phyloP scores from a whole-genome alignment of 306 rosid species.

The Inga leiocalycina region DNA sequence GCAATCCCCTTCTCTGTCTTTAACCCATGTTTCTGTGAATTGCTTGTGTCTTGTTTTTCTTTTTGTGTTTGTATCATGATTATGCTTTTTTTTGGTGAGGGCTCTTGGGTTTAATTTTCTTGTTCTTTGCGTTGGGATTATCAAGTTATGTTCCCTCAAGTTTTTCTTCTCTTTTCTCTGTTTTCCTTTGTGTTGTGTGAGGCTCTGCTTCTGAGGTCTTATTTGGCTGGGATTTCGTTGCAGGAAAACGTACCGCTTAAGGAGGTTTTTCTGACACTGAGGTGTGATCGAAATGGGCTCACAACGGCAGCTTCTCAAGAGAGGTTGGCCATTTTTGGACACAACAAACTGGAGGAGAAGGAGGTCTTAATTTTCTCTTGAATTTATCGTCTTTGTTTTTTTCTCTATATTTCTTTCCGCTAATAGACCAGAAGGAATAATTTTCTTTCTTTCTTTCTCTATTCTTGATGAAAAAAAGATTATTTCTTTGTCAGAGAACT shows the following conservation, averaged over 20 bases:
- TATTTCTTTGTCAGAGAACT: background rate
- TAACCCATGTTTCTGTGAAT: background rate
- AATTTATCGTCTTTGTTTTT: background rate
- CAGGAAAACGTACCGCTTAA: constrained; percentile 81
- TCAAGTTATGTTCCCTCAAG: background rate
- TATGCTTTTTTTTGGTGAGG: constrained; percentile 19
- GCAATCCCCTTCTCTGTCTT: constrained; percentile 27
- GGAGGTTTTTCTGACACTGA: constrained; percentile 71
- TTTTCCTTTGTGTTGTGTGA: background rate
- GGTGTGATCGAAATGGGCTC: constrained; percentile 69
- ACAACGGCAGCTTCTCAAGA: constrained; percentile 63
- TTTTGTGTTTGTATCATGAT: background rate
- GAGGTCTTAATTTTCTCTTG: constrained; percentile 42
- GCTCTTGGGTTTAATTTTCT: constrained; percentile 21
- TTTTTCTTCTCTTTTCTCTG: background rate
- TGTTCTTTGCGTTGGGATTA: constrained; percentile 17
- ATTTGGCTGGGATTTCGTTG: constrained; percentile 20
- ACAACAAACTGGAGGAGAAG: constrained; percentile 84
- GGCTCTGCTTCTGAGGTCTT: constrained; percentile 3
- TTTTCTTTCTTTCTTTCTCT: background rate
- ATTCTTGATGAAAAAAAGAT: background rate
- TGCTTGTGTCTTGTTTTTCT: background rate
- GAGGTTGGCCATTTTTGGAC: constrained; percentile 74
- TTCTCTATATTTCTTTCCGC: background rate
- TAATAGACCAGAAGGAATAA: background rate